phyloP scores from a whole-genome alignment of 805 yeast genomes.

The Wickerhamomyces subpelliculosus region DNA sequence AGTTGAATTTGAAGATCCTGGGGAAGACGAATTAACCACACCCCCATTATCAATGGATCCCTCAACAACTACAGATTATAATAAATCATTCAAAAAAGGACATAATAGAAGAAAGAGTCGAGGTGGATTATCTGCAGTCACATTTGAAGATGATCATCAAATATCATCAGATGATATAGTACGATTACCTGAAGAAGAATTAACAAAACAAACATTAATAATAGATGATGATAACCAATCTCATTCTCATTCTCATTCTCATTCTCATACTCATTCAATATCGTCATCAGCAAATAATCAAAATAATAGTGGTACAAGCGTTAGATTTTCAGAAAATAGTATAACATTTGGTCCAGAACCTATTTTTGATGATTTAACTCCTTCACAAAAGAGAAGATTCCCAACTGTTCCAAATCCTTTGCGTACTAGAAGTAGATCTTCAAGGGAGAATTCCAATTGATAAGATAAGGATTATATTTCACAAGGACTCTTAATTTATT shows the following conservation, averaged over 20 bases:
- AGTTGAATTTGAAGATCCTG: constrained; percentile 9
- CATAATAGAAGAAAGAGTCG: constrained; percentile 22
- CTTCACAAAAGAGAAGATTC: constrained; percentile 21
- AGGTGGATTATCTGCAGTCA: constrained; percentile 20
- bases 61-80: no score
- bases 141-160: constrained; percentile 15
- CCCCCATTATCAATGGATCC: background rate
- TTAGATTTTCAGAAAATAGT: background rate
- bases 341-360: background rate
- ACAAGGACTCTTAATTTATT: no score
- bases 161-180: background rate
- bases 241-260: no score
- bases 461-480: background rate
- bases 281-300: no score
- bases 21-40: constrained; percentile 2
- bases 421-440: constrained; percentile 21
- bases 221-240: no score
- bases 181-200: no score
- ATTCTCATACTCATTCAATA: no score
- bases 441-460: constrained; percentile 18
- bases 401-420: constrained; percentile 21
- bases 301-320: no score
- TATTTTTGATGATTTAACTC: constrained; percentile 7
- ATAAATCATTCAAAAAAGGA: constrained; percentile 7
- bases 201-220: no score